Base-by-base conservation (phyloP, 352 stramenopile species). In the Phytophthora sp. region DNA sequence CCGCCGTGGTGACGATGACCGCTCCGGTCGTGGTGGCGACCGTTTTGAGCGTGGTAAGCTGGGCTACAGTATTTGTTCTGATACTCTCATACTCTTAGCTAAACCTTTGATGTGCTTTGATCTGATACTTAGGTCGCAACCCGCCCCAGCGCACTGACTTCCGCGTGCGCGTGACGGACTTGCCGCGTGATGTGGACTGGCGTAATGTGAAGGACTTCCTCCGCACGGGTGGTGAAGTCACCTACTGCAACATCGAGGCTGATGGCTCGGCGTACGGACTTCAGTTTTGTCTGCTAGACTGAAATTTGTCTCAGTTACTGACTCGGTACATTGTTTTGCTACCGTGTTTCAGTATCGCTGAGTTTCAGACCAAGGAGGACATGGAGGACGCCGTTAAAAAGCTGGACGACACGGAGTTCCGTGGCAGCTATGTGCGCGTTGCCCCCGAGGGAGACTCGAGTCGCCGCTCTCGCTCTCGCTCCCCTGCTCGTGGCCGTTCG, bases 171-270 rank as follows among this genome's bases (percentile, higher is more conserved):
- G 80, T 95, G 62, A 88, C 88, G 42, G 88, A 93, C 47, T 71
- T 95, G 33, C 84, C 86, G 45, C 77, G 81, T 70, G 85, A 84
- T 51, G 79, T 85, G 23, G 86, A 94, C 72, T 95, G 88, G 88
- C 88, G 86, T 44, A 89, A 95, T 26, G 84, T 95, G 7, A 95
- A 95, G 83, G 86, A 94, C 68, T 92, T 92, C 62, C 66, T 95
- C 16, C 88, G 86, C 67, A 89, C 80, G 30, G 88, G 81, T 57
- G 88, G 88, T 45, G 88, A 95, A 62, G 88, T 95, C 15, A 93
- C 86, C 11, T 94, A 90, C 77, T 94, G 86, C 63, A 86, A 95
- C 61, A 82, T 95, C 13, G 80, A 94, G 71, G 74, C 71, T 24
- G 86, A 94, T 66, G 86, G 85, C 69, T 91, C 86, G 36, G 88